Evolutionary conservation across 2,329 filamentous ascomycete genomes (phyloP).

Genomic region (Rachicladosporium sp.): DNA sequence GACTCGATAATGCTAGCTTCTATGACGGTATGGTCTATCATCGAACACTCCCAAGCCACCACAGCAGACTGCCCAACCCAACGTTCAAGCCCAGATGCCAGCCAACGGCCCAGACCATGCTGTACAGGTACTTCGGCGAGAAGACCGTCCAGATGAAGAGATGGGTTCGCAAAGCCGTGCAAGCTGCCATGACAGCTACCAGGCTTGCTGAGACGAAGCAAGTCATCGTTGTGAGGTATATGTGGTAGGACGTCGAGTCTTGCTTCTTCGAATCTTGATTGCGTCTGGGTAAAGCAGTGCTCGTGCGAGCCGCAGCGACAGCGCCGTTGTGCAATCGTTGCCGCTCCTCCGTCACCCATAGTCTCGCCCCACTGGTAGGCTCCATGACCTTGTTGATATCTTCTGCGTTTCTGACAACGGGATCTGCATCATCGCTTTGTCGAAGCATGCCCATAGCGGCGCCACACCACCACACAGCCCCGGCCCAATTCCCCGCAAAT

Average conservation of each 20-base stretch:
- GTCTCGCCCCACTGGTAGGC: neutral
- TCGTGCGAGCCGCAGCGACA: constrained; percentile 1
- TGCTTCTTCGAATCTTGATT: neutral
- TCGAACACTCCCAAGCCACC: neutral
- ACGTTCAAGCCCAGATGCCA: constrained; percentile 70
- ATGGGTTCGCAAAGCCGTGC: constrained; percentile 71
- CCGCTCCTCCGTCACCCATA: constrained; percentile 21
- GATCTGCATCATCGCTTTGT: constrained; percentile 3
- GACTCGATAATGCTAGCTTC: no score
- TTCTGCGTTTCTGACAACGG: no score
- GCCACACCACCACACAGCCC: constrained; percentile 75
- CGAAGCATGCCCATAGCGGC: constrained; percentile 29
- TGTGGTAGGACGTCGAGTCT: constrained; percentile 11
- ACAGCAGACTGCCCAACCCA: constrained; percentile 10
- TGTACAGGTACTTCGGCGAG: constrained; percentile 90
- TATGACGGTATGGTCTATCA: no score
- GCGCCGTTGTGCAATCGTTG: constrained; percentile 15
- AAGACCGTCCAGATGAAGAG: constrained; percentile 99
- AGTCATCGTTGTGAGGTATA: constrained; percentile 54
- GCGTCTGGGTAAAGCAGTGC: neutral
- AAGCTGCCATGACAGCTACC: constrained; percentile 74
- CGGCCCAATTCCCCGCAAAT: constrained; percentile 85
- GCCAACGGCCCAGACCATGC: constrained; percentile 72
- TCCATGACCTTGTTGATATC: no score
- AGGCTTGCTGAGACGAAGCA: constrained; percentile 55